Percentiles rank a stretch among this genome's conserved stretches.
Conservation (phyloP, 2,329 filamentous ascomycete species). For the Pseudopyricularia javanii region DNA sequence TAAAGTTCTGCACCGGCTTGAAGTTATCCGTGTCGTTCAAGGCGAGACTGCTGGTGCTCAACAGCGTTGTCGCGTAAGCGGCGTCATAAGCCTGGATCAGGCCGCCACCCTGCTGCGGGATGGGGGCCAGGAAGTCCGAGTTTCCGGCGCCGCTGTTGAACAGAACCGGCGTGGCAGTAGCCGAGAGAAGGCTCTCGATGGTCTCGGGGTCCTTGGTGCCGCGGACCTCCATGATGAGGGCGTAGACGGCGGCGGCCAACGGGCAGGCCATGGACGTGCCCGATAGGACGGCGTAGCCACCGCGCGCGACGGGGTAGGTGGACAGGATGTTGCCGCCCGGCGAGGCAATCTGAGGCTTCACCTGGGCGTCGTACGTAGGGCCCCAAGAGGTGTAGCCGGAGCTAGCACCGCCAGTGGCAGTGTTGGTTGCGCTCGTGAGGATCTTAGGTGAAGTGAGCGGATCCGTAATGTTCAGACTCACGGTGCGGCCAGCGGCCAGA, state of each 20-base stretch:
- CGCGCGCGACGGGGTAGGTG: constrained; percentile 29
- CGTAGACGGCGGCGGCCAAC: constrained; percentile 32
- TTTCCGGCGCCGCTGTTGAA: constrained; percentile 31
- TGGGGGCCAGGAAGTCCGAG: constrained; percentile 32
- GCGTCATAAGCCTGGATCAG: constrained; percentile 48
- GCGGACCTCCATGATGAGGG: constrained; percentile 38
- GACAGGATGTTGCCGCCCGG: constrained; percentile 38
- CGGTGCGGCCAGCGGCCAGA: constrained; percentile 27
- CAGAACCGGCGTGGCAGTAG: constrained; percentile 33
- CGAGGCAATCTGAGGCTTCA: constrained; percentile 34
- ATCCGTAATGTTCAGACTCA: constrained; percentile 31
- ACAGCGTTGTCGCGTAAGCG: constrained; percentile 36
- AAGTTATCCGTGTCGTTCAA: constrained; percentile 55
- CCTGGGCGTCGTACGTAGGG: constrained; percentile 29
- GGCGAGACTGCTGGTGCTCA: constrained; percentile 43
- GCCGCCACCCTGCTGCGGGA: constrained; percentile 48
- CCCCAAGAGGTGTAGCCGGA: constrained; percentile 29
- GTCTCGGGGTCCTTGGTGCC: constrained; percentile 36
- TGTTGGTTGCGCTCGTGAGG: constrained; percentile 24
- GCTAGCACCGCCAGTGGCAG: constrained; percentile 28
- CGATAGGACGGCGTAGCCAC: constrained; percentile 32
- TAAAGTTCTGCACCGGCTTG: constrained; percentile 33
- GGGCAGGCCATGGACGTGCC: constrained; percentile 44
- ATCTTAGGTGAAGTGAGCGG: constrained; percentile 20
- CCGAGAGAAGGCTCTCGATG: constrained; percentile 35